Evolutionary conservation across 805 yeast species (phyloP).

Genomic region (Candida sanyiensis): DNA sequence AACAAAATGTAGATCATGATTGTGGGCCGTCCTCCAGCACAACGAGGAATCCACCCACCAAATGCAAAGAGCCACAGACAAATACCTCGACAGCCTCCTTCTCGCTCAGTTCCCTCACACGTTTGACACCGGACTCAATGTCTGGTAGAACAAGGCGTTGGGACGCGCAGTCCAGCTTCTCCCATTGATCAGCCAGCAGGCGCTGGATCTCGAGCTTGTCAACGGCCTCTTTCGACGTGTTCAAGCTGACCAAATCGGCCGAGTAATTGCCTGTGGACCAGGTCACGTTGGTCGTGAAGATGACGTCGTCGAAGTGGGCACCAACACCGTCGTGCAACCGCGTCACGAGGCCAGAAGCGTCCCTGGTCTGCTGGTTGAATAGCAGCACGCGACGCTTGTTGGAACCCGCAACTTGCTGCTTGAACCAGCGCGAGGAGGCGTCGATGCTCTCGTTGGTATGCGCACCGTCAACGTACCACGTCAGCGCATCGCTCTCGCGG

Average conservation of each 20-base stretch:
- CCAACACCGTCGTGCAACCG: constrained; percentile 42
- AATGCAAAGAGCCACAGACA: constrained; percentile 89
- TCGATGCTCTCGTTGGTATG: constrained; percentile 85
- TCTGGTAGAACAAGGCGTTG: constrained; percentile 55
- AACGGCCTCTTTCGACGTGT: constrained; percentile 72
- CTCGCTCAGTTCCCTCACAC: constrained; percentile 31
- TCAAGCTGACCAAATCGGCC: constrained; percentile 79
- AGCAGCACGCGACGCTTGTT: constrained; percentile 46
- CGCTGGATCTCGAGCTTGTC: constrained; percentile 80
- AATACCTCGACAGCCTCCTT: constrained; percentile 54
- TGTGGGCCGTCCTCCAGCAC: too few species aligned
- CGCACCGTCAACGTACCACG: constrained; percentile 95
- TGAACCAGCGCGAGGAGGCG: constrained; percentile 82
- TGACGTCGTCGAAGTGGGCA: constrained; percentile 61
- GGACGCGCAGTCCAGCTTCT: constrained; percentile 38
- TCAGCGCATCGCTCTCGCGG: constrained; percentile 35
- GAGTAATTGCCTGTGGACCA: constrained; percentile 80
- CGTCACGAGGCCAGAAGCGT: constrained; percentile 59
- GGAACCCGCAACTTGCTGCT: constrained; percentile 29
- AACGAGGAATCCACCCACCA: constrained; percentile 90
- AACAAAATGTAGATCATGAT: too few species aligned
- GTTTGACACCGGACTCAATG: constrained; percentile 67
- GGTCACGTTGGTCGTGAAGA: constrained; percentile 89
- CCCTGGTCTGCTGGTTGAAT: constrained; percentile 94
- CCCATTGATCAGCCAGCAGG: constrained; percentile 67